Evolutionary conservation across 1,139 yeast genomes (phyloP).

Genomic region (Yamadazyma sp.): DNA sequence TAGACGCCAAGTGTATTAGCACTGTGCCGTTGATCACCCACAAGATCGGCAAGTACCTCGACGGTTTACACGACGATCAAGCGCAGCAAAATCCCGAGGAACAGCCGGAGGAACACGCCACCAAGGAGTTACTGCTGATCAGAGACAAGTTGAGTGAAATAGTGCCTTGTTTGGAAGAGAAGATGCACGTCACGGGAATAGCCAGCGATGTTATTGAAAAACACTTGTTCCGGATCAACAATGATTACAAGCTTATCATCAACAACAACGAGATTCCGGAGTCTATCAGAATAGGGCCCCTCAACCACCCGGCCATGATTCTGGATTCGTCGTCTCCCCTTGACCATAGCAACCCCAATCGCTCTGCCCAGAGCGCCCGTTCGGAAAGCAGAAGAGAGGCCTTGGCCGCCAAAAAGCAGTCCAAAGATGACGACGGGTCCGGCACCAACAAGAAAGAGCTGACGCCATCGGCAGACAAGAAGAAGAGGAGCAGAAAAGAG

Average conservation of each 20-base stretch:
- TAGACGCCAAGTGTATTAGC: conserved; percentile 88
- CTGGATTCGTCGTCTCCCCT: conserved; percentile 48
- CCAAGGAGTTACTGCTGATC: conserved; percentile 31
- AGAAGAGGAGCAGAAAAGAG: conserved; percentile 25
- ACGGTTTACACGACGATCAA: conserved; percentile 30
- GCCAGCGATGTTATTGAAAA: conserved; percentile 78
- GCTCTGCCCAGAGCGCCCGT: conserved; percentile 68
- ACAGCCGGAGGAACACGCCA: conserved; percentile 8
- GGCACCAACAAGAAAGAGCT: conserved; percentile 9
- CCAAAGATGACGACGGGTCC: conserved; percentile 34
- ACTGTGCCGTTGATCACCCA: conserved; percentile 67
- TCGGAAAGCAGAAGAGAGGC: conserved; percentile 90
- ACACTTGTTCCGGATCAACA: conserved; percentile 71
- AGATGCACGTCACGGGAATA: conserved; percentile 94
- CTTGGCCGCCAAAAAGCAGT: conserved; percentile 79
- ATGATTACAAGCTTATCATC: conserved; percentile 72
- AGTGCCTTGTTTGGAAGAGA: conserved; percentile 92
- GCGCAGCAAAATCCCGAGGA: no score
- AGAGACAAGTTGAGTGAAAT: conserved; percentile 60
- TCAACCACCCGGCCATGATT: conserved; percentile 88
- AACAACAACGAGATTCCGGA: conserved; percentile 76
- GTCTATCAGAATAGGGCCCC: conserved; percentile 63
- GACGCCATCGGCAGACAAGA: conserved; percentile 21
- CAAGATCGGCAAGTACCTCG: conserved; percentile 58
- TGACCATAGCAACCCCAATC: conserved; percentile 29